Conservation (phyloP, 768 basidiomycete genomes). For the Podaxis carcinomalis region DNA sequence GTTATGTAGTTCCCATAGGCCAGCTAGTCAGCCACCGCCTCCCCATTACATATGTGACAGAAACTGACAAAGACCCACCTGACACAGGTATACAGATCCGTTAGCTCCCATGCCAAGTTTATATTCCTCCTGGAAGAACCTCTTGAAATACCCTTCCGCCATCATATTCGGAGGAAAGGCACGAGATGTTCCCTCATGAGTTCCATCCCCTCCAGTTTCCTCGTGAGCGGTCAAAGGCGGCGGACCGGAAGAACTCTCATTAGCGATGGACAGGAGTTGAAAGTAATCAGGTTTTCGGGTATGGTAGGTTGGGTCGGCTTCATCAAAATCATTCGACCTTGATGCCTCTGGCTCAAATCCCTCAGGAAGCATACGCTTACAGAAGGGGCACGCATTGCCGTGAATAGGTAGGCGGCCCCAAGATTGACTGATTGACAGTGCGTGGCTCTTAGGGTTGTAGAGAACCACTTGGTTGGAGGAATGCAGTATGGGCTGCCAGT, state of each 20-base stretch:
- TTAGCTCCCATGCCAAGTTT: constrained; percentile 94
- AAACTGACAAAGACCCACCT: constrained; percentile 40
- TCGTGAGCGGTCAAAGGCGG: constrained; percentile 34
- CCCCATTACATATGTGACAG: background rate
- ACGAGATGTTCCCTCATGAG: constrained; percentile 12
- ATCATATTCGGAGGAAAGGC: constrained; percentile 67
- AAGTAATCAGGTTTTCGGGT: constrained; percentile 76
- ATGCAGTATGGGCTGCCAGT: constrained; percentile 81
- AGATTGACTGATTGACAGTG: constrained; percentile 57
- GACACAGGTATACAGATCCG: constrained; percentile 85
- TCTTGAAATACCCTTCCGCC: constrained; percentile 90
- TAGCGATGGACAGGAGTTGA: constrained; percentile 67
- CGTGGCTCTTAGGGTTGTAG: constrained; percentile 83
- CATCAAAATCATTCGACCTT: constrained; percentile 23
- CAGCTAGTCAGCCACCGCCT: constrained; percentile 61
- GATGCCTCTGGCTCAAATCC: constrained; percentile 31
- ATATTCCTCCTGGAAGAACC: constrained; percentile 89
- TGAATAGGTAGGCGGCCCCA: constrained; percentile 20
- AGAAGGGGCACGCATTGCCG: constrained; percentile 61
- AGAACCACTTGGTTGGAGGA: constrained; percentile 84
- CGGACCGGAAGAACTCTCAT: constrained; percentile 55
- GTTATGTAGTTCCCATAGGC: constrained; percentile 11
- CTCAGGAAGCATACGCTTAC: constrained; percentile 54
- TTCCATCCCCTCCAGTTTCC: background rate
- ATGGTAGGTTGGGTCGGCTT: constrained; percentile 38